Evolutionary conservation across 306 rosid species (phyloP).

Genomic region (Aeschynomene evenia): DNA sequence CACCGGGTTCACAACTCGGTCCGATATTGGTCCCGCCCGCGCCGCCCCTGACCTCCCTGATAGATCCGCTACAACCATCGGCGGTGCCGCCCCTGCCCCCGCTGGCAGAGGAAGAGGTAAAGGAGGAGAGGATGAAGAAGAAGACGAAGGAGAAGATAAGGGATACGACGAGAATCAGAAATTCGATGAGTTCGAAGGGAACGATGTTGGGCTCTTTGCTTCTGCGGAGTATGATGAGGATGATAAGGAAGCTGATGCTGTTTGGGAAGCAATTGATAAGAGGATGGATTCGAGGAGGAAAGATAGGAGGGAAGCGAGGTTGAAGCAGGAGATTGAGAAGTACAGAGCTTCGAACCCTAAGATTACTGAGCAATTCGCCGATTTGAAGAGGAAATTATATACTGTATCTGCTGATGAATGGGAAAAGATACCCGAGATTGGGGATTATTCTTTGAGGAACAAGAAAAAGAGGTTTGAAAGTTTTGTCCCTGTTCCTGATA

Average conservation of each 20-base stretch:
- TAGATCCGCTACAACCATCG: constrained; percentile 54
- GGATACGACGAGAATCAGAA: constrained; percentile 91
- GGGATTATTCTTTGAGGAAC: constrained; percentile 76
- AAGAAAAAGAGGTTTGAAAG: constrained; percentile 90
- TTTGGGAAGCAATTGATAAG: constrained; percentile 85
- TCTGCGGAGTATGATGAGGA: constrained; percentile 87
- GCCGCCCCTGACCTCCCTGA: constrained; percentile 86
- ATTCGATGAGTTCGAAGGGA: constrained; percentile 87
- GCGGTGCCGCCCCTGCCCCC: constrained; percentile 41
- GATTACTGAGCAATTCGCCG: constrained; percentile 83
- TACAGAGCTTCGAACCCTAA: constrained; percentile 84
- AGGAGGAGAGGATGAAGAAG: constrained; percentile 79
- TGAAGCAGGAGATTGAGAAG: constrained; percentile 91
- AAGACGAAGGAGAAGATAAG: constrained; percentile 75
- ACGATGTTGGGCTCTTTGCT: constrained; percentile 86
- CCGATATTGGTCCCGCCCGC: constrained; percentile 86
- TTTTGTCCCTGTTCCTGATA: constrained; percentile 86
- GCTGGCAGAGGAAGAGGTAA: constrained; percentile 64
- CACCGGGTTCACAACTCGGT: constrained; percentile 83
- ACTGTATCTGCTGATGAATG: constrained; percentile 68
- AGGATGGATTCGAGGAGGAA: constrained; percentile 93
- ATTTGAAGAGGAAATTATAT: constrained; percentile 66
- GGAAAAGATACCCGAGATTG: constrained; percentile 49
- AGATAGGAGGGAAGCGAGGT: constrained; percentile 82
- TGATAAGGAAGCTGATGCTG: constrained; percentile 91